Base-by-base conservation (phyloP, 108 stramenopile species). In the Nitzschia palea region DNA sequence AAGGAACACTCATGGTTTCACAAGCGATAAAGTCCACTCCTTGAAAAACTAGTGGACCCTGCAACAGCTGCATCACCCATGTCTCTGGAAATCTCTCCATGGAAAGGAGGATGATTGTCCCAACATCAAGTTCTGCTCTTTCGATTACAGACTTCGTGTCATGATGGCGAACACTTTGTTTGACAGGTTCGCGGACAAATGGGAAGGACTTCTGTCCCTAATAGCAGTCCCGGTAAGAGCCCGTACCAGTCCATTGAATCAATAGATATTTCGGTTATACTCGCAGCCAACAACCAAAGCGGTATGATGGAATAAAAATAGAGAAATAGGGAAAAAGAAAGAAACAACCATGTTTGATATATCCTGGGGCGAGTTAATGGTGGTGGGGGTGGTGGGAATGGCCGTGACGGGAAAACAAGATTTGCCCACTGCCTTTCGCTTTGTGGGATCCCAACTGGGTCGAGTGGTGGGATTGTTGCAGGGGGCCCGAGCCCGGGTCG, bases 401-500 rank as follows among this genome's bases (percentile, higher is more conserved):
- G 71, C 81, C 22, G 47, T 89, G 10, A 82, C 88, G 35, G 93
- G 93, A 9, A 81, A 82, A 5, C 72, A 77, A 28, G 93, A 94
- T 74, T 63, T 94, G 27, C 93, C 93, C 5, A 50, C 30, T 4
- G 88, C 81, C 12, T 79, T 83, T 42, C 84, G 79, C 44, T 71
- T 82, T 12, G 67, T 86, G 0, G 93, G 93, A 8, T 52, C 47
- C 10, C 85, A 91, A 47, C 63, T 91, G 2, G 93, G 93, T 0
- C 87, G 89, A 17, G 71, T 89, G 35, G 93, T 94, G 10, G 93
- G 93, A 9, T 47, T 94, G 20, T 53, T 94, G 17, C 93, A 91
- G 59, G 93, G 93, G 20, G 93, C 89, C 14, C 62, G 93, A 25
- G 70, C 83, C 4, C 78, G 89, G n/a, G 88, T 86, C 37, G 93